phyloP scores from a whole-genome alignment of 805 yeast genomes.

The Candida orba region DNA sequence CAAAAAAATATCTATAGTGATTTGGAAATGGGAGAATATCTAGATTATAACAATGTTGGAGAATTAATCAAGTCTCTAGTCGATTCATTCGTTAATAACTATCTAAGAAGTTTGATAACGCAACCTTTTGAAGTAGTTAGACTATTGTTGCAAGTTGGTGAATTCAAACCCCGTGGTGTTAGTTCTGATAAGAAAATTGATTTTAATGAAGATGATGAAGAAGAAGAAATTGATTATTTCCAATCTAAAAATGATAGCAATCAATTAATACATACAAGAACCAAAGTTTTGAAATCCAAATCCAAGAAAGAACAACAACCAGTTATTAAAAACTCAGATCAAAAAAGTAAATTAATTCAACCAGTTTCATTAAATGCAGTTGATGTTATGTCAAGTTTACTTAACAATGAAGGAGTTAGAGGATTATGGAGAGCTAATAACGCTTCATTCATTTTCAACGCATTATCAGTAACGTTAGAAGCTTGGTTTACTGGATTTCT shows the following conservation, averaged over 20 bases:
- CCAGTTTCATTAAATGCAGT: slow-evolving; percentile 57
- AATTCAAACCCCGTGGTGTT: slow-evolving; percentile 31
- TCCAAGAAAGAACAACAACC: not conserved
- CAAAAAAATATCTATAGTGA: slow-evolving; percentile 31
- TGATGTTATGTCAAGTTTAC: slow-evolving; percentile 56
- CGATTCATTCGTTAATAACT: slow-evolving; percentile 58
- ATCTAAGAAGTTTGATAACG: slow-evolving; percentile 57
- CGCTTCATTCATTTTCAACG: slow-evolving; percentile 71
- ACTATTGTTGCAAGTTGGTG: slow-evolving; percentile 74
- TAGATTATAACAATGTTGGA: slow-evolving; percentile 50
- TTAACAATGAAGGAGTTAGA: slow-evolving; percentile 63
- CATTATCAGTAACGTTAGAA: slow-evolving; percentile 68
- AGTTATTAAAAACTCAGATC: not conserved
- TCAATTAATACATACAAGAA: slow-evolving; percentile 12
- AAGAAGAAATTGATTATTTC: slow-evolving; percentile 39
- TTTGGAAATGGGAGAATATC: slow-evolving; percentile 58
- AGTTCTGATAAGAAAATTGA: not conserved
- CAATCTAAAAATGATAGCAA: slow-evolving; percentile 23
- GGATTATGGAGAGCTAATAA: slow-evolving; percentile 71
- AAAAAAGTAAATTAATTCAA: not conserved
- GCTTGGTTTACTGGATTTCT: slow-evolving; percentile 90
- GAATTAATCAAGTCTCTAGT: slow-evolving; percentile 51
- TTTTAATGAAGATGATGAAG: slow-evolving; percentile 28
- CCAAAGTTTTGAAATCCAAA: slow-evolving; percentile 12
- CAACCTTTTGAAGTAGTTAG: slow-evolving; percentile 89